Conservation (phyloP, 495 filamentous ascomycete genomes). For the Astrocystis sublimbata region DNA sequence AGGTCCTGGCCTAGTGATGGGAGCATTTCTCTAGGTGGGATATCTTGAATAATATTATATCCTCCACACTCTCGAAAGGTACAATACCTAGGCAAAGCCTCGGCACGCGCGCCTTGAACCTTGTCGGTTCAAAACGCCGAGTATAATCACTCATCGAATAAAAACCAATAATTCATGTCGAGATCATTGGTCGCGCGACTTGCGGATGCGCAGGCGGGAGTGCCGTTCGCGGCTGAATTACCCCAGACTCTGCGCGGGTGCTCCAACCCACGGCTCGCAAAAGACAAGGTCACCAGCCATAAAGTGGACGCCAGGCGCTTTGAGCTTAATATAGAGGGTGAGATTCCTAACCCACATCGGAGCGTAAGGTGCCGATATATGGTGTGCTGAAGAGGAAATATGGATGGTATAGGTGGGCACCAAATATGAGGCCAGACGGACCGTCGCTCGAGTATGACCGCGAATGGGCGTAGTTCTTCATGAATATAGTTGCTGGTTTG, state of each 20-base stretch:
- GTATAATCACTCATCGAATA: slow-evolving; percentile 20
- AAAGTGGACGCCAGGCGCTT: not conserved
- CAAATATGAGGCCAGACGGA: slow-evolving; percentile 1
- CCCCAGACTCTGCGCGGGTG: slow-evolving; percentile 27
- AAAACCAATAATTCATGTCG: slow-evolving; percentile 22
- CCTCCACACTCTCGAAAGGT: not conserved
- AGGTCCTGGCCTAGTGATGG: slow-evolving; percentile 1
- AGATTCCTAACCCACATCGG: slow-evolving; percentile 5
- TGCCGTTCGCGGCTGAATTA: slow-evolving; percentile 33
- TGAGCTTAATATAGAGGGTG: slow-evolving; percentile 14
- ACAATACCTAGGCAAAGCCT: not conserved
- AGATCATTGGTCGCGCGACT: slow-evolving; percentile 29
- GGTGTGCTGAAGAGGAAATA: not conserved
- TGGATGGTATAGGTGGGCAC: not conserved
- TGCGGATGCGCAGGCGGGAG: slow-evolving; percentile 1
- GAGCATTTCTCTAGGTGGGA: not conserved
- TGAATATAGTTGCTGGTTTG: not conserved
- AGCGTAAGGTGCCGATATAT: not conserved
- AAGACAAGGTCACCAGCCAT: not conserved
- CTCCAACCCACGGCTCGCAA: slow-evolving; percentile 7
- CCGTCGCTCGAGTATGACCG: not conserved
- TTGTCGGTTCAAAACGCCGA: slow-evolving; percentile 24
- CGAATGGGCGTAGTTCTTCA: not conserved
- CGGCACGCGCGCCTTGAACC: slow-evolving; percentile 23
- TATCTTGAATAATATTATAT: slow-evolving; percentile 8